These are phyloP conservation scores for Zancudomyces culisetae DNA, from an alignment of 371 early-diverging fungal species.

Conservation along the genomic window DNA sequence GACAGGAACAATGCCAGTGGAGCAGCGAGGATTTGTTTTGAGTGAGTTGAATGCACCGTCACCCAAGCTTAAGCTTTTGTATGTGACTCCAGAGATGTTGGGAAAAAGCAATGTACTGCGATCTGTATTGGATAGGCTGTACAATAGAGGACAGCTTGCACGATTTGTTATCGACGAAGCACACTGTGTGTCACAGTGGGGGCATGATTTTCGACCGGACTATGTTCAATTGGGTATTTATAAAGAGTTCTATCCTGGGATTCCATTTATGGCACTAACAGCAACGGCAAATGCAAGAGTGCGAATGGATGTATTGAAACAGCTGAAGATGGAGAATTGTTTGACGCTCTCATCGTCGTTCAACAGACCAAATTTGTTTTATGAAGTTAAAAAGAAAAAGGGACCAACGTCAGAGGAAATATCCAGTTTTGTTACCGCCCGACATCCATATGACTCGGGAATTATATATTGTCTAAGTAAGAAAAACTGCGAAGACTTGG, in stretches of 20 bases:
- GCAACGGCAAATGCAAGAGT: slow-evolving; percentile 94
- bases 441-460: slow-evolving; percentile 61
- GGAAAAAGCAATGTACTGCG: slow-evolving; percentile 46
- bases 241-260: slow-evolving; percentile 39
- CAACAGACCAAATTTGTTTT: slow-evolving; percentile 71
- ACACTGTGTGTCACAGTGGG: slow-evolving; percentile 96
- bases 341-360: slow-evolving; percentile 66
- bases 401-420: slow-evolving; percentile 48
- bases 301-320: slow-evolving; percentile 43
- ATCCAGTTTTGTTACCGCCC: slow-evolving; percentile 43
- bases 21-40: slow-evolving; percentile 36
- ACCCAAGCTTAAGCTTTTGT: slow-evolving; percentile 44
- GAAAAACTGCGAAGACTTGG: slow-evolving; percentile 73
- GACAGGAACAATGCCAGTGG: slow-evolving; percentile 33
- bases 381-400: slow-evolving; percentile 52
- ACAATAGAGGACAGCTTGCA: slow-evolving; percentile 39
- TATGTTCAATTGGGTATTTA: slow-evolving; percentile 54
- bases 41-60: slow-evolving; percentile 27
- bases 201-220: slow-evolving; percentile 80
- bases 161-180: slow-evolving; percentile 94
- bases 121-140: slow-evolving; percentile 31
- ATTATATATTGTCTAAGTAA: slow-evolving; percentile 94
- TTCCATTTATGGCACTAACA: slow-evolving; percentile 96
- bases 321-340: slow-evolving; percentile 48
- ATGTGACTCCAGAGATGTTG: slow-evolving; percentile 94